These are phyloP conservation scores for Cymbopogon citratus DNA, from an alignment of 176 grass and related monocot species.

Conservation along the genomic window DNA sequence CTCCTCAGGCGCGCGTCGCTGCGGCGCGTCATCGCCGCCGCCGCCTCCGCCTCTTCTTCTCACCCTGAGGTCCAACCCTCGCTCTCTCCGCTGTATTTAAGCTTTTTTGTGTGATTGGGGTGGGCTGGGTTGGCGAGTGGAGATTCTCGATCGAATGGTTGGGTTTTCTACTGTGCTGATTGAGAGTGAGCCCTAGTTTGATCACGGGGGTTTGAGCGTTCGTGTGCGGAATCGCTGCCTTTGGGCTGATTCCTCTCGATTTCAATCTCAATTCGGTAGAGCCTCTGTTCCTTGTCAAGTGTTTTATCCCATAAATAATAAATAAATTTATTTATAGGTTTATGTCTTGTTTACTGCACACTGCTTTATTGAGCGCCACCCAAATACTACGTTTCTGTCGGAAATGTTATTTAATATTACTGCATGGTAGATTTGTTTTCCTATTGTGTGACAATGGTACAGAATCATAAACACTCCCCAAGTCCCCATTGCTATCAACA, in stretches of 20 bases:
- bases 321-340: background rate
- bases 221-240: background rate
- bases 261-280: constrained; percentile 7
- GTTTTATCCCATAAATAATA: background rate
- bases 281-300: background rate
- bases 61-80: constrained; percentile 15
- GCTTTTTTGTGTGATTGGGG: background rate
- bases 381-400: background rate
- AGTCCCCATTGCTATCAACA: background rate
- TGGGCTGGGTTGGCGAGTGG: background rate
- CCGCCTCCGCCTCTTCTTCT: constrained; percentile 22
- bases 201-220: background rate
- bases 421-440: too few species aligned
- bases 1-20: constrained; percentile 56
- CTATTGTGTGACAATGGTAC: background rate
- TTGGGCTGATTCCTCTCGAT: background rate
- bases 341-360: background rate
- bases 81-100: background rate
- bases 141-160: background rate
- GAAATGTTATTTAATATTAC: background rate
- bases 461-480: background rate
- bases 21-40: constrained; percentile 44
- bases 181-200: background rate
- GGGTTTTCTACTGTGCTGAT: background rate
- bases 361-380: background rate